Conservation (phyloP, 1,139 yeast species). For the Barnettozyma hawaiiensis region DNA sequence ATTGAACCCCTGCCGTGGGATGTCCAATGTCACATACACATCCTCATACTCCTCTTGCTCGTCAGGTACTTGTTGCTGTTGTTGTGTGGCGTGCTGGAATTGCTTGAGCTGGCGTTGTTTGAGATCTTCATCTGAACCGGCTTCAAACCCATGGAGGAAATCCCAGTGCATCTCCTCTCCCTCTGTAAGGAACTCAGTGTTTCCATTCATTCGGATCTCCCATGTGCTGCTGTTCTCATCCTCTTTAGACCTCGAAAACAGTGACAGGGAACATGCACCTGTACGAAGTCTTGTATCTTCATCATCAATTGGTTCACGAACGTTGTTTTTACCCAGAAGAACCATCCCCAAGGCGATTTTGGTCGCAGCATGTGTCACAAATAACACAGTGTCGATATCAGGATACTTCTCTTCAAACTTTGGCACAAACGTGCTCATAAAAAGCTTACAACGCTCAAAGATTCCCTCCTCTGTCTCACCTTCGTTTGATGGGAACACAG, state of each 20-base stretch:
- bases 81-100: not conserved
- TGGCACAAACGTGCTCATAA: slow-evolving; percentile 48
- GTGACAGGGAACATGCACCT: slow-evolving; percentile 56
- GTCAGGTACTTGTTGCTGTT: slow-evolving; percentile 15
- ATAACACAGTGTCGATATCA: slow-evolving; percentile 46
- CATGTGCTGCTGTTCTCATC: slow-evolving; percentile 42
- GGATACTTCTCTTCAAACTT: slow-evolving; percentile 49
- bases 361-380: slow-evolving; percentile 81
- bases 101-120: slow-evolving; percentile 22
- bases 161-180: slow-evolving; percentile 97
- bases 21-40: slow-evolving; percentile 40
- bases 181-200: slow-evolving; percentile 52
- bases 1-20: slow-evolving; percentile 34
- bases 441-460: slow-evolving; percentile 45
- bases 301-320: slow-evolving; percentile 43
- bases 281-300: slow-evolving; percentile 45
- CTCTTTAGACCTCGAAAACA: slow-evolving; percentile 32
- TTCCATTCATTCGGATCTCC: slow-evolving; percentile 59
- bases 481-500: slow-evolving; percentile 47
- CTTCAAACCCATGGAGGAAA: slow-evolving; percentile 57
- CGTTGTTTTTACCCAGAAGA: slow-evolving; percentile 43
- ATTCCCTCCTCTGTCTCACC: slow-evolving; percentile 70
- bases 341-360: slow-evolving; percentile 75
- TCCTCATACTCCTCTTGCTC: slow-evolving; percentile 27
- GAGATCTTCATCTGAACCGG: slow-evolving; percentile 74